phyloP scores from a whole-genome alignment of 345 rosid species.

The Ailanthus altissimus region DNA sequence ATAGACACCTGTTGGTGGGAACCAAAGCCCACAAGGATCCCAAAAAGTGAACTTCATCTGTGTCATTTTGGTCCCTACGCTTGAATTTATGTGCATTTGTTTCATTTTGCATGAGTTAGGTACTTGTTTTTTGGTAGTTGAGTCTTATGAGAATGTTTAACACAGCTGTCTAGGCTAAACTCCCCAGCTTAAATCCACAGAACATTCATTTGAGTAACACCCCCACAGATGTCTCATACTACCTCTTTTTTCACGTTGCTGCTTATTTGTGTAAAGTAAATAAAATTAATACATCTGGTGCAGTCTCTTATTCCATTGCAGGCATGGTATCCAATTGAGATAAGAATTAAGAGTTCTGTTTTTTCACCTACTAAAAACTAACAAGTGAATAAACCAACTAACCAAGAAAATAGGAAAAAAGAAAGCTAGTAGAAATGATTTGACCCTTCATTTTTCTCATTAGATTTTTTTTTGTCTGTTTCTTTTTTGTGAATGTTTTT shows the following conservation, averaged over 20 bases:
- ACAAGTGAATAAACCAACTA: not conserved
- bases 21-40: not conserved
- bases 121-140: not conserved
- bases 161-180: not conserved
- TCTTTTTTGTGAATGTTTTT: not conserved
- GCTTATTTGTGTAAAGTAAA: not conserved
- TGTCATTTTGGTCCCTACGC: constrained; percentile 4
- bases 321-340: not conserved
- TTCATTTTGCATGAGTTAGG: constrained; percentile 8
- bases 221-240: constrained; percentile 5
- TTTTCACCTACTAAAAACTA: not conserved
- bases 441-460: not conserved
- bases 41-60: not conserved
- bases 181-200: not conserved
- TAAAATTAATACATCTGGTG: not conserved
- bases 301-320: not conserved
- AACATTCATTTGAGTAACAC: not conserved
- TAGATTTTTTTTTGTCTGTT: not conserved
- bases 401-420: no score
- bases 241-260: not conserved
- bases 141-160: not conserved
- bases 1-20: no score
- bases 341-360: not conserved
- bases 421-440: not conserved
- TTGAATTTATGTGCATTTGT: constrained; percentile 3